Base-by-base conservation (phyloP, 2,329 filamentous ascomycete species). In the Nothopassalora personata region DNA sequence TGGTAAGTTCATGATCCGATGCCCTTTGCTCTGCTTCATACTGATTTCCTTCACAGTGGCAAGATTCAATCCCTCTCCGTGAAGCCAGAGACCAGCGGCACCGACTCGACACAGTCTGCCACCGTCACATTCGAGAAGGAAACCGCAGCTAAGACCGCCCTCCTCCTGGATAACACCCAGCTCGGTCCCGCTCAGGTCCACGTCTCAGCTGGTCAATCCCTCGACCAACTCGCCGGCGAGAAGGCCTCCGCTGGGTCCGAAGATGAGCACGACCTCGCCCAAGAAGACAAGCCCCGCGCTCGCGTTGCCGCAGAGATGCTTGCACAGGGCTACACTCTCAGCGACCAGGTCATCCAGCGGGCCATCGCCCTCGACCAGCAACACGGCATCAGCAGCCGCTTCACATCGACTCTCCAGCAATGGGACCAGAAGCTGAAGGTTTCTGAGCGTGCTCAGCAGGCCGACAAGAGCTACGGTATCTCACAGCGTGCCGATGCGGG, bases 121-220 rank as follows among this genome's bases (percentile, higher is more conserved):
- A 89, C 87, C n/a, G 92, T 99, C 64, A 92, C 86, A 54, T 99
- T 99, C 72, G 94, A 97, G 78, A 97, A 97, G 81, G 87, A 93
- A 74, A 95, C 93, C 13, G 94, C 94, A 53, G 92, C 93, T 60
- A 97, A 96, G 82, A 99, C 94, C 23, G 94, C 94, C 28, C 89
- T 97, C 45, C 89, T 99, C 60, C 87, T 99, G 65, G 93, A 97
- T 79, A 95, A 96, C 81, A 99, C 94, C 55, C 89, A 96, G 77
- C 88, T 99, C 53, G 92, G 92, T 64, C 76, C 81, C 52, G 80
- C 83, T 58, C 79, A 88, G 60, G 90, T 92, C 66, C 86, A 94
- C 71, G 95, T 99, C 72, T 81, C 85, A 58, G 84, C 91, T 52
- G 83, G 87, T 47, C 83, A 86, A 64, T 83, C 83, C 53, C 80